A percentile compares a stretch with the other conserved stretches of the same genome.
phyloP scores from a whole-genome alignment of 208 protist species.

The Leishmania aethiopica region DNA sequence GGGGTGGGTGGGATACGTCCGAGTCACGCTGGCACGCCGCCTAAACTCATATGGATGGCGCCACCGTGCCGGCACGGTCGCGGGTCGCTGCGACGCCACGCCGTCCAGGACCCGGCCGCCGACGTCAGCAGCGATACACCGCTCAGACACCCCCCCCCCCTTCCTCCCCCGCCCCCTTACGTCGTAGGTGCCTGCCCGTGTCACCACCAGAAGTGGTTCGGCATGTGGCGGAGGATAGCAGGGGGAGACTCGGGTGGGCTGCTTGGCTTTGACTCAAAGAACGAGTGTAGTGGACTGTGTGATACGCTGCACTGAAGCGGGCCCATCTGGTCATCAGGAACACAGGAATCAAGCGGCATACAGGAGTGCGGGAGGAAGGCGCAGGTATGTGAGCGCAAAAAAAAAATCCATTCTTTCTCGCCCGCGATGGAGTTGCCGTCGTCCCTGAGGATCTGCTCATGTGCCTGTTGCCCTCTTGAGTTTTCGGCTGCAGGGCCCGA shows the following conservation, averaged over 20 bases:
- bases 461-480: no score
- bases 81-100: no score
- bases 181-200: background rate
- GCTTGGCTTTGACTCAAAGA: background rate
- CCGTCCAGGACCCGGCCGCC: no score
- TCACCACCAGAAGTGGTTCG: background rate
- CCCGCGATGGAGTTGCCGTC: no score
- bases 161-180: no score
- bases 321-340: background rate
- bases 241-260: no score
- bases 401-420: no score
- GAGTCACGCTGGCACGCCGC: background rate
- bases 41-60: background rate
- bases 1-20: background rate
- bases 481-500: no score
- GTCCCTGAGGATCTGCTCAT: no score
- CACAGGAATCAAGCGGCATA: background rate
- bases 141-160: no score
- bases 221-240: background rate
- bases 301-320: background rate
- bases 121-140: background rate
- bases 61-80: background rate
- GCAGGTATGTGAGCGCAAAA: no score
- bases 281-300: background rate
- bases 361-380: no score